Conservation (phyloP, 2,329 filamentous ascomycete species). For the Bertia moriformis region DNA sequence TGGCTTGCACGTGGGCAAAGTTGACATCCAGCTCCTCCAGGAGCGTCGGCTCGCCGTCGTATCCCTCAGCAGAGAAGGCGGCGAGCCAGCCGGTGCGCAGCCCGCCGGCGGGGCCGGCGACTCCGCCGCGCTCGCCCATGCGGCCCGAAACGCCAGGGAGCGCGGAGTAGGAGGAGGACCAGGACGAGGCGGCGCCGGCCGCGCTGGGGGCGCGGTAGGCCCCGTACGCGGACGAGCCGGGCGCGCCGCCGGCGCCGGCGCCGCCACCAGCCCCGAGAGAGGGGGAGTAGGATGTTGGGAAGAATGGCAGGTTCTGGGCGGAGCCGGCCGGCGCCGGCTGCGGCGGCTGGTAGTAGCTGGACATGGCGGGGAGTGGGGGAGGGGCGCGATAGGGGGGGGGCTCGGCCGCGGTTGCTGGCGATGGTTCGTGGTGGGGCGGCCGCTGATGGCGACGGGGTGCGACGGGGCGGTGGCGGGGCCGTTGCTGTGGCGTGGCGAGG, state of each 20-base stretch:
- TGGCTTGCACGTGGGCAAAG: conserved; percentile 80
- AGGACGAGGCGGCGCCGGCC: conserved; percentile 36
- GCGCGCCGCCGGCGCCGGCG: conserved; percentile 30
- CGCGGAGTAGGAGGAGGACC: conserved; percentile 31
- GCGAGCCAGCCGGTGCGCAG: conserved; percentile 87
- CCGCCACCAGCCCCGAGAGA: conserved; percentile 32
- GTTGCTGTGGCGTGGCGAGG: too few relatives aligned
- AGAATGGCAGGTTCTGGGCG: conserved; percentile 93
- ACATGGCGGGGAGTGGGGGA: conserved; percentile 16
- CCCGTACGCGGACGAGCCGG: conserved; percentile 12
- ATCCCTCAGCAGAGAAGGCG: conserved; percentile 91
- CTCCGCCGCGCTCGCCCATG: conserved; percentile 75
- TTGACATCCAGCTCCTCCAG: conserved; percentile 95
- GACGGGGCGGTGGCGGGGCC: too few relatives aligned
- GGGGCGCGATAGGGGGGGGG: too few relatives aligned
- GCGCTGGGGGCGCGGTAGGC: conserved; percentile 18
- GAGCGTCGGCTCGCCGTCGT: conserved; percentile 83
- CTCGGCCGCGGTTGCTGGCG: too few relatives aligned
- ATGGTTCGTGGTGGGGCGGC: too few relatives aligned
- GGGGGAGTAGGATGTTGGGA: conserved; percentile 62
- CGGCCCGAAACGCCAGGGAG: conserved; percentile 28
- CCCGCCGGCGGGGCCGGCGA: conserved; percentile 83
- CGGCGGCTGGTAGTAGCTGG: conserved; percentile 29
- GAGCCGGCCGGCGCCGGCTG: conserved; percentile 22
- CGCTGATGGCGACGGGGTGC: too few relatives aligned